phyloP scores from a whole-genome alignment of 2,329 filamentous ascomycete species.

The Cytospora mali region DNA sequence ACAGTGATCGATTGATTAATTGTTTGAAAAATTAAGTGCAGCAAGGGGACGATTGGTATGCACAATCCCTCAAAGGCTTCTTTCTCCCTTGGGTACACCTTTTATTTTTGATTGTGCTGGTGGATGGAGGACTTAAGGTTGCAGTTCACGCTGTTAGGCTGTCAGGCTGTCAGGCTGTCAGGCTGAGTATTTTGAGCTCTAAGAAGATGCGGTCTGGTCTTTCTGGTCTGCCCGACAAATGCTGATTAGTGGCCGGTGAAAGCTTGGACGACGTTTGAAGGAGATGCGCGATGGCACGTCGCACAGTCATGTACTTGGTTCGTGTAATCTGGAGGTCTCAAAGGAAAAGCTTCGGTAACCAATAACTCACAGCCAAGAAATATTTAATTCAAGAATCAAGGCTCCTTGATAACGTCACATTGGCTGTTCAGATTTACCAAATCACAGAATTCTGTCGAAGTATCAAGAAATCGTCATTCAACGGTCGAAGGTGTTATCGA shows the following conservation, averaged over 20 bases:
- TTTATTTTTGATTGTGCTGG: neutral
- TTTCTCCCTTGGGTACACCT: neutral
- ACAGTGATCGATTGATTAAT: neutral
- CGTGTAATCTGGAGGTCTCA: too few species aligned
- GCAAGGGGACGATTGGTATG: too few species aligned
- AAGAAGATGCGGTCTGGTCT: neutral
- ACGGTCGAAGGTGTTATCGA: slow-evolving; percentile 5
- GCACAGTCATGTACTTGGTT: neutral
- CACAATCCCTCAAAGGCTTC: too few species aligned
- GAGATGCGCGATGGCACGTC: neutral
- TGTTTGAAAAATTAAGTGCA: neutral
- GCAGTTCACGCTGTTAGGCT: too few species aligned
- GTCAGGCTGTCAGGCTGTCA: too few species aligned
- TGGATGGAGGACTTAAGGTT: neutral
- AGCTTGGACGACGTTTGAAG: neutral
- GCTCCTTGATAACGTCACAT: slow-evolving; percentile 11
- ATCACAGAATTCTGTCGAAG: slow-evolving; percentile 10
- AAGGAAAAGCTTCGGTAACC: too few species aligned
- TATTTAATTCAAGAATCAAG: neutral
- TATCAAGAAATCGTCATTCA: slow-evolving; percentile 17
- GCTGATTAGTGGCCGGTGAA: neutral
- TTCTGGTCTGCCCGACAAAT: neutral
- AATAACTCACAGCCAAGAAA: too few species aligned
- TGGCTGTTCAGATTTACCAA: neutral
- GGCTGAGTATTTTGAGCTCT: neutral